Percentiles rank a stretch among this genome's conserved stretches.
Evolutionary conservation across 352 stramenopile genomes (phyloP).

Genomic region (Pilasporangium apinafurcum): DNA sequence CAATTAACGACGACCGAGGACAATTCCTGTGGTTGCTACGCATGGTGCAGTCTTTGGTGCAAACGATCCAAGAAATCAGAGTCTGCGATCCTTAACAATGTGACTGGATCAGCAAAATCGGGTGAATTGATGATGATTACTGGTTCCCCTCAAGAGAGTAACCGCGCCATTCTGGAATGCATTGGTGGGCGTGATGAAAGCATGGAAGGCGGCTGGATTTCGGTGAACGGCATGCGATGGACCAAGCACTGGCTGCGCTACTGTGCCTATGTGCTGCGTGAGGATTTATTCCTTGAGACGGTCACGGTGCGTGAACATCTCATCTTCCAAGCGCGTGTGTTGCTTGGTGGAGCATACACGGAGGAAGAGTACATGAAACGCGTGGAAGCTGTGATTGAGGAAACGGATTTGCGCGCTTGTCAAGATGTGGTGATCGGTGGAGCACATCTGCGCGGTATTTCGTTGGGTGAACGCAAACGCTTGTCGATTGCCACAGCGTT

Average conservation of each 20-base stretch:
- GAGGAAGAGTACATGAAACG: constrained; percentile 23
- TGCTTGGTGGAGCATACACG: constrained; percentile 39
- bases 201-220: constrained; percentile 58
- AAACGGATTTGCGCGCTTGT: constrained; percentile 40
- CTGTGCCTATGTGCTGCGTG: constrained; percentile 70
- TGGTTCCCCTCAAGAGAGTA: constrained; percentile 58
- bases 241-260: constrained; percentile 23
- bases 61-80: too few species aligned
- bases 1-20: too few species aligned
- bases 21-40: too few species aligned
- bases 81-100: constrained; percentile 43
- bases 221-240: constrained; percentile 54
- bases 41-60: too few species aligned
- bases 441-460: constrained; percentile 47
- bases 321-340: constrained; percentile 76
- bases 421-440: constrained; percentile 54
- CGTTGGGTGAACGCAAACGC: constrained; percentile 73
- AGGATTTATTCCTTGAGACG: constrained; percentile 84
- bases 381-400: constrained; percentile 55
- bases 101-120: constrained; percentile 31
- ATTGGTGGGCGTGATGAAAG: constrained; percentile 83
- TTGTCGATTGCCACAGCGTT: constrained; percentile 79
- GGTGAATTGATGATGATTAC: constrained; percentile 59
- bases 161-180: constrained; percentile 90
- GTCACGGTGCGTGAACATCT: constrained; percentile 89